Base-by-base conservation (phyloP, 1,139 yeast genomes). In the Zygoascus meyerae region DNA sequence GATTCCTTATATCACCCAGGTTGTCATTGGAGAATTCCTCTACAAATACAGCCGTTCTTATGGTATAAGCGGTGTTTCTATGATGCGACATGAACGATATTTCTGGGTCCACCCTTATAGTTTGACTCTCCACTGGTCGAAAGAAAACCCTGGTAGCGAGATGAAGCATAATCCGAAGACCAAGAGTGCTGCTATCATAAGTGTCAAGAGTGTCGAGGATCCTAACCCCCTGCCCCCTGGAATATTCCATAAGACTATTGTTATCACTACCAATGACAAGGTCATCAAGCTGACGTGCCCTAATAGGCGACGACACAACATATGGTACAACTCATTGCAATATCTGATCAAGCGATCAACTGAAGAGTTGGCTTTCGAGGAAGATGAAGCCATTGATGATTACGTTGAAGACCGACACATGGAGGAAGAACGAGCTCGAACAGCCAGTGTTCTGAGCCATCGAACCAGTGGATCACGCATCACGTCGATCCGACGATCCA, bases 81-180 rank as follows among this genome's bases (percentile, higher is more conserved):
- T 85, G 48, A 78, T 77, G 44, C 77, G 97, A 51, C 98, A 92
- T 61, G 94, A 85, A 62, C 75, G 97, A 54, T 92, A 81, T 66
- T 92, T 92, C 75, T 92, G 97, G 97, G 81, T 92, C 37, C 95
- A 92, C 67, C 98, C 98, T 7, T 90, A 89, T 64, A 83, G 95
- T 3, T 70, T 87, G 69, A 86, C 96, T 0, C 72, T 92, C 48
- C 89, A 87, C 65, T 92, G 98, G 98, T 83, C 92, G 8, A 76
- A 78, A 12, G 75, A 79, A 9, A 86, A 86, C 60, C 97, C 97
- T 2, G 85, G 84, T 0, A 66, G 83, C 51, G 79, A 83, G 6
- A 55, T 58, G 42, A 51, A 50, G 33, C 81, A 81, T 55, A 70
- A 81, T 1, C 44, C 41, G 11, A 77, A 77, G 42, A 53, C 60